Evolutionary conservation across 108 stramenopile genomes (phyloP), one percentile per base, ranked within the genome.

Genomic region (Fistulifera solaris): DNA sequence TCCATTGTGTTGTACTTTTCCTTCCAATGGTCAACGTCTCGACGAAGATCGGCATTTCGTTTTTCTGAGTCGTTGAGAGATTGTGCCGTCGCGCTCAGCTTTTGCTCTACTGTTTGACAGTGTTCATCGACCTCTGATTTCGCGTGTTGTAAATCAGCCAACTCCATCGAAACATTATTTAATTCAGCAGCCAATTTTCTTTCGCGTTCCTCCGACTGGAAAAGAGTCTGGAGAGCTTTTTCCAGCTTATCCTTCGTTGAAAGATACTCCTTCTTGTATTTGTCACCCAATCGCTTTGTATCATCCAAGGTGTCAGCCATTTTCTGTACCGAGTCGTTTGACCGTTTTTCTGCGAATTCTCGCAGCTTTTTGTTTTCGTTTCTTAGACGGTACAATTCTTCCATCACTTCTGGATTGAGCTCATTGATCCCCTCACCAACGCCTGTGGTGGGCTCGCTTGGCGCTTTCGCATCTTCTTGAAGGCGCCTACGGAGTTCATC

Each of bases 381-480:
- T 25, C 89, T 74, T 25, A 92, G 57, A 17, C 73, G 68, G 27
- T 71, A 56, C 4, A 92, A 43, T 59, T 92, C 89, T 23, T 65
- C 66, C 58, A 72, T 79, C 21, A 92, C 25, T 56, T 80, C 76
- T 0, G 89, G 86, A 68, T 92, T 92, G 15, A 92, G 58, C 48
- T 92, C 89, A 39, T 80, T 83, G 47, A 89, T 69, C 27, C 86
- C 89, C 39, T 77, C 82, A n/a, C 84, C 89, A 39, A 89, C 57
- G 0, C 65, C 75, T 19, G 25, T 38, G 23, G 56, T 57, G 18
- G 52, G 39, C 17, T 27, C 56, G 27, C 47, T 46, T n/a, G 44
- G 49, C 10, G 53, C 45, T 25, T 45, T 68, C 22, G 19, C 49
- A 19, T 59, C 63, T 50, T 73, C 66, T 27, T 68, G 58, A 17